Evolutionary conservation across 306 rosid species (phyloP), one percentile per base, ranked within the genome.

Genomic region (Datisca glomerata): DNA sequence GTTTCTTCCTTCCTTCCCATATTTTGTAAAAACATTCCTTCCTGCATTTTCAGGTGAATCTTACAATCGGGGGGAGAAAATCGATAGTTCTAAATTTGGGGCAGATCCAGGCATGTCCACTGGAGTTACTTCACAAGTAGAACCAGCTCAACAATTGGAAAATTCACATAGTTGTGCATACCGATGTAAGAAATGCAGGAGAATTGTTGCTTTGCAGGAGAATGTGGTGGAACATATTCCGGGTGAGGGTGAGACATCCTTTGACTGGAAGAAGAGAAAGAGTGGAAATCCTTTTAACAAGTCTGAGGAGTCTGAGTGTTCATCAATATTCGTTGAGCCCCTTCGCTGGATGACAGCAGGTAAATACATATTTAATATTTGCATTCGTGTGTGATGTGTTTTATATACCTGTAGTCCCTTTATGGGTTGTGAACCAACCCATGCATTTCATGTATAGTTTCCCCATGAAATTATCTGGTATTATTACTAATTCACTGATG

Each of bases 291-390:
- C 78, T 6, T 74, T 61, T 40, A 58, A 63, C 57, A 89, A 74
- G 52, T 70, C 75, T 16, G 65, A 65, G 48, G 97, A 84, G 47
- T 55, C 63, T 1, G 94, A 77, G 38, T 89, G 98, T 68, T 89
- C 98, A 24, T 89, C 98, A 43, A 45, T 84, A 55, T 89, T 89
- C 71, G 61, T 89, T 32, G 96, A 89, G 79, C 96, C 96, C 59
- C 74, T 89, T 17, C 75, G 43, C 39, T 89, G 98, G 98, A 89
- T 89, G 98, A 80, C 81, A 27, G 79, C 83, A 55, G 97, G 97
- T 83, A 77, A 69, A 50, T 4, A 24, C 13, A 18, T 24, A 25
- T 13, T 36, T 24, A 12, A 12, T 36, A 48, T 24, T 21, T 23
- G 22, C 21, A 13, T 16, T 12, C 21, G 20, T n/a, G n/a, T n/a